Evolutionary conservation across 352 stramenopile genomes (phyloP).

Genomic region (Pythium diclinum): DNA sequence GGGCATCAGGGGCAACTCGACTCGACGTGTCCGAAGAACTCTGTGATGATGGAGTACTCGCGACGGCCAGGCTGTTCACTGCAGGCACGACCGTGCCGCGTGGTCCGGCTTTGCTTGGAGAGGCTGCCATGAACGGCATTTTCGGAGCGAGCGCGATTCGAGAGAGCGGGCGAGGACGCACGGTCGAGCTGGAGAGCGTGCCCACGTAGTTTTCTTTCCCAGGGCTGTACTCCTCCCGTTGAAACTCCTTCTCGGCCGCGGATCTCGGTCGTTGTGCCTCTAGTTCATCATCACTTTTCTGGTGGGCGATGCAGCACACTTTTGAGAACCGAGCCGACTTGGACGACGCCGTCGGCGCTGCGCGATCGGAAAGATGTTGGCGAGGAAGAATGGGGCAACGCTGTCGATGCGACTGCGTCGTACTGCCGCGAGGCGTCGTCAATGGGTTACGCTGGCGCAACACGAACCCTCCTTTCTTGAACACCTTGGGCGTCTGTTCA

Average conservation of each 20-base stretch:
- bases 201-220: slow-evolving; percentile 28
- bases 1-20: not conserved
- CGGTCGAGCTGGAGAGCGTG: not conserved
- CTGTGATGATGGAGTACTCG: not conserved
- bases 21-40: not conserved
- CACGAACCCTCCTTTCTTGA: slow-evolving; percentile 2
- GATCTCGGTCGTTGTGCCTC: not conserved
- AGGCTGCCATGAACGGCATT: slow-evolving; percentile 11
- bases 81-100: not conserved
- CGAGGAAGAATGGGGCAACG: slow-evolving; percentile 12
- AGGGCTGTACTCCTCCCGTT: slow-evolving; percentile 13
- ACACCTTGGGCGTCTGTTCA: not conserved
- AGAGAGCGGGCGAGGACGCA: slow-evolving; percentile 9
- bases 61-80: not conserved
- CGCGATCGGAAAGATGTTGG: slow-evolving; percentile 13
- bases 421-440: not conserved
- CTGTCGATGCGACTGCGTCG: not conserved
- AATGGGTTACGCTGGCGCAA: slow-evolving; percentile 18
- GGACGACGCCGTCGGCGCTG: not conserved
- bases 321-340: slow-evolving; percentile 3
- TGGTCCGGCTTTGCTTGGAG: not conserved
- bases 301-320: slow-evolving; percentile 25
- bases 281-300: slow-evolving; percentile 7
- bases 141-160: slow-evolving; percentile 20
- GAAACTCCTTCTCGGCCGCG: not conserved